Conservation (phyloP, 306 rosid species). For the Gastrolobium villosum region DNA sequence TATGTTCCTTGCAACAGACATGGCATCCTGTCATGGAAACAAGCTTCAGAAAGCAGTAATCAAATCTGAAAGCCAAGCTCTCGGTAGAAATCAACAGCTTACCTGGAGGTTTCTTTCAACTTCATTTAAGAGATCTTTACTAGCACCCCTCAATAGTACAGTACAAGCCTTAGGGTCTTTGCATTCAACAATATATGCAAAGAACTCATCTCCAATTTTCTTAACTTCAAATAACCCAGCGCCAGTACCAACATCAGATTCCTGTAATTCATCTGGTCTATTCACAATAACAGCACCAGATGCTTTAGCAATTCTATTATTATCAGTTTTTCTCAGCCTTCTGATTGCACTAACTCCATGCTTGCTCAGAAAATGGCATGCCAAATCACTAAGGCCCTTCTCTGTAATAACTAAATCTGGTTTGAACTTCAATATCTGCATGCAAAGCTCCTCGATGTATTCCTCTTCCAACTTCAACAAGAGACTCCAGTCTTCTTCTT, state of each 20-base stretch:
- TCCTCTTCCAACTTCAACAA: constrained; percentile 88
- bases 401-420: constrained; percentile 89
- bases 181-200: constrained; percentile 81
- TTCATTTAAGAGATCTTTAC: constrained; percentile 85
- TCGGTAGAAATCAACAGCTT: constrained; percentile 28
- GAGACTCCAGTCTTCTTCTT: constrained; percentile 86
- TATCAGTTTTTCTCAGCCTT: constrained; percentile 86
- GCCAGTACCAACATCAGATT: constrained; percentile 86
- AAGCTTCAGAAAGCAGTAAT: constrained; percentile 42
- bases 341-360: constrained; percentile 88
- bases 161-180: constrained; percentile 90
- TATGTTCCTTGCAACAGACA: constrained; percentile 84
- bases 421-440: constrained; percentile 82
- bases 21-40: constrained; percentile 70
- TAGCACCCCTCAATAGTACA: constrained; percentile 82
- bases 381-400: constrained; percentile 92
- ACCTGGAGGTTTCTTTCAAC: constrained; percentile 91
- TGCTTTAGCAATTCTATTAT: constrained; percentile 89
- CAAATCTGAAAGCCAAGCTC: constrained; percentile 30
- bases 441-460: constrained; percentile 81
- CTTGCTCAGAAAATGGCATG: constrained; percentile 84
- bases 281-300: constrained; percentile 92
- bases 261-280: constrained; percentile 87
- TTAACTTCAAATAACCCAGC: constrained; percentile 86
- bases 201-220: constrained; percentile 86